These are phyloP conservation scores for Myrica gale DNA, from an alignment of 306 rosid genomes.

Conservation along the genomic window DNA sequence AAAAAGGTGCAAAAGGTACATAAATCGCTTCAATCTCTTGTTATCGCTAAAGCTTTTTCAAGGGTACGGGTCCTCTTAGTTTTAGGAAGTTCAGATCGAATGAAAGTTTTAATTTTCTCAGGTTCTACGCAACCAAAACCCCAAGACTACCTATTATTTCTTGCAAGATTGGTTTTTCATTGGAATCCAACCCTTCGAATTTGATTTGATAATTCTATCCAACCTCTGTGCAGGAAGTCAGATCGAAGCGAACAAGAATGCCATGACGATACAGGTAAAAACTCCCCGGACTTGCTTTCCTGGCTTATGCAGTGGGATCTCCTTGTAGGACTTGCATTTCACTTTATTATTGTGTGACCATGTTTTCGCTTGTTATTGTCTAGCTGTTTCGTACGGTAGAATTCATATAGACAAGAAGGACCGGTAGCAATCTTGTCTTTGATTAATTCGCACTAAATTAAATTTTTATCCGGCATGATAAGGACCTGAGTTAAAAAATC, in stretches of 20 bases:
- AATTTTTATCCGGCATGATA: neutral
- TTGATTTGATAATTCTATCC: neutral
- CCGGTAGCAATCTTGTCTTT: neutral
- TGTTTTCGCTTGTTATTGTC: neutral
- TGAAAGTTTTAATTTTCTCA: too few species aligned
- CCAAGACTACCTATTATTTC: too few species aligned
- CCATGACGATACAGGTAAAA: constrained; percentile 56
- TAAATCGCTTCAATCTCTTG: neutral
- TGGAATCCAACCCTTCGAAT: neutral
- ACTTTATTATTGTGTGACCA: neutral
- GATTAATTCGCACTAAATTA: too few species aligned
- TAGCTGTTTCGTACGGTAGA: neutral
- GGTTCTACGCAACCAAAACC: too few species aligned
- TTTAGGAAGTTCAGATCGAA: too few species aligned
- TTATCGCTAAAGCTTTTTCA: too few species aligned
- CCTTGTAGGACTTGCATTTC: neutral
- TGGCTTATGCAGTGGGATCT: too few species aligned
- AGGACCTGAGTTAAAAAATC: neutral
- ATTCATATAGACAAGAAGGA: neutral
- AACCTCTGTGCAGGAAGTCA: constrained; percentile 44
- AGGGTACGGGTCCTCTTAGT: too few species aligned
- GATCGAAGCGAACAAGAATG: constrained; percentile 60
- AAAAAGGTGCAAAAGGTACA: constrained; percentile 41
- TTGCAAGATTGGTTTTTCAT: too few species aligned
- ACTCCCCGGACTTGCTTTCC: neutral